Evolutionary conservation across 192 early-diverging fungal genomes (phyloP).

Genomic region (Chytriomyces sp.): DNA sequence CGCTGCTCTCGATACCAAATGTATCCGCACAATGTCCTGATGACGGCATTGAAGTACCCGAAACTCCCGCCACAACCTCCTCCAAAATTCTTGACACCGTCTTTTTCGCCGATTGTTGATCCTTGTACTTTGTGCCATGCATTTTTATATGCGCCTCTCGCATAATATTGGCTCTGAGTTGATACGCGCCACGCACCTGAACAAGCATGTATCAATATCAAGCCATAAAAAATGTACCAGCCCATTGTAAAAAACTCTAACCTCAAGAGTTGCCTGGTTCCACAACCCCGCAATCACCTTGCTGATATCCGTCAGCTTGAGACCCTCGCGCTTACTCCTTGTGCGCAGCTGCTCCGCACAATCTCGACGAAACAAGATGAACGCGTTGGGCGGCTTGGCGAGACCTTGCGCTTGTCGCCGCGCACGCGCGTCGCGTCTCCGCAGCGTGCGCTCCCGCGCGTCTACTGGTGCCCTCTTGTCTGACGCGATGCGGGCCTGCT

Average conservation of each 20-base stretch:
- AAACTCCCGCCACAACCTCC: background rate
- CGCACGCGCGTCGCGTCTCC: no score
- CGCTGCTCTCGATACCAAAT: background rate
- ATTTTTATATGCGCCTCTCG: background rate
- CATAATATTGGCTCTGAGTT: background rate
- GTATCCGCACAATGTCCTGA: background rate
- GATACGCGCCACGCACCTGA: background rate
- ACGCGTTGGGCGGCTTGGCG: background rate
- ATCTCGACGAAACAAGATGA: constrained; percentile 6
- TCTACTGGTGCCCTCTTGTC: no score
- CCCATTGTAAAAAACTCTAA: background rate
- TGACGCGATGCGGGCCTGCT: no score
- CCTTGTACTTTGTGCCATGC: background rate
- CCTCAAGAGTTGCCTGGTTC: background rate
- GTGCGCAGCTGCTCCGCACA: background rate
- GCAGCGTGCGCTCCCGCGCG: no score
- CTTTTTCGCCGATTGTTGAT: background rate
- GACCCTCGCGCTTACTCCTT: background rate
- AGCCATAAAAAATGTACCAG: background rate
- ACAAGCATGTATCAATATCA: background rate
- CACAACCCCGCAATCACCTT: background rate
- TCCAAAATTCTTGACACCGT: background rate
- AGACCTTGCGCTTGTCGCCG: background rate
- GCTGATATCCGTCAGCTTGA: background rate
- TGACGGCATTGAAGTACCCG: background rate